phyloP scores from a whole-genome alignment of 2,329 filamentous ascomycete species.

The Fusarium duplospermum region DNA sequence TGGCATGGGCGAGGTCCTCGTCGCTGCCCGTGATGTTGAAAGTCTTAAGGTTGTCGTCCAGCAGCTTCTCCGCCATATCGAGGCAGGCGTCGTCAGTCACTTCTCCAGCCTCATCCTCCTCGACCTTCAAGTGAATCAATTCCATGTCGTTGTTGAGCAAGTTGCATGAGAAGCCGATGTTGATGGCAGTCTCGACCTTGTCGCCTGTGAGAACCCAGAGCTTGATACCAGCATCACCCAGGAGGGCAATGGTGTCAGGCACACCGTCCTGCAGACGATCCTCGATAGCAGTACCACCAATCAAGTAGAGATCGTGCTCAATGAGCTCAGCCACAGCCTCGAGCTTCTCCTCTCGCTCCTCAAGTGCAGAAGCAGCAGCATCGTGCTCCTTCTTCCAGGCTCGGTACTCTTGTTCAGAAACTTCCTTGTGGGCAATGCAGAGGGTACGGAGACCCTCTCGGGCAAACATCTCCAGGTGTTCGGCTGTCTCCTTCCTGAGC shows the following conservation, averaged over 20 bases:
- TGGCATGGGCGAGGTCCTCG: constrained; percentile 83
- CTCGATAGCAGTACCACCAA: constrained; percentile 97
- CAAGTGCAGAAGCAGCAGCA: constrained; percentile 83
- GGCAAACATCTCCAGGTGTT: constrained; percentile 97
- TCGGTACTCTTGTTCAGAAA: constrained; percentile 85
- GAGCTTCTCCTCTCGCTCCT: constrained; percentile 90
- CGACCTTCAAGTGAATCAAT: constrained; percentile 86
- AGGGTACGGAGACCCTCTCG: constrained; percentile 94
- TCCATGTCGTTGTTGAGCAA: constrained; percentile 98
- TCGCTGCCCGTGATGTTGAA: constrained; percentile 89
- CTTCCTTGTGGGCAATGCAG: constrained; percentile 87
- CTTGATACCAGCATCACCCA: constrained; percentile 95
- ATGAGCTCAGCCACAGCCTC: constrained; percentile 91
- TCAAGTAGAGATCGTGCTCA: constrained; percentile 86
- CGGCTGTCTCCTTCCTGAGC: constrained; percentile 84
- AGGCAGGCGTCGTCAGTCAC: constrained; percentile 62
- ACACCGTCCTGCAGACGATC: constrained; percentile 97
- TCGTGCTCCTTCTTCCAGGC: constrained; percentile 90
- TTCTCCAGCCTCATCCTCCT: constrained; percentile 73
- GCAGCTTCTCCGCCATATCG: constrained; percentile 72
- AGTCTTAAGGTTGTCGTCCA: constrained; percentile 77
- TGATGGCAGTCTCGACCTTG: constrained; percentile 99
- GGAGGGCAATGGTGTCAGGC: constrained; percentile 91
- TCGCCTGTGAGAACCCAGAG: constrained; percentile 98
- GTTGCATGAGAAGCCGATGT: constrained; percentile 99